Percentiles rank a stretch among this genome's conserved stretches.
Conservation (phyloP, 176 grass and related monocot species). For the Panicum miliaceum region DNA sequence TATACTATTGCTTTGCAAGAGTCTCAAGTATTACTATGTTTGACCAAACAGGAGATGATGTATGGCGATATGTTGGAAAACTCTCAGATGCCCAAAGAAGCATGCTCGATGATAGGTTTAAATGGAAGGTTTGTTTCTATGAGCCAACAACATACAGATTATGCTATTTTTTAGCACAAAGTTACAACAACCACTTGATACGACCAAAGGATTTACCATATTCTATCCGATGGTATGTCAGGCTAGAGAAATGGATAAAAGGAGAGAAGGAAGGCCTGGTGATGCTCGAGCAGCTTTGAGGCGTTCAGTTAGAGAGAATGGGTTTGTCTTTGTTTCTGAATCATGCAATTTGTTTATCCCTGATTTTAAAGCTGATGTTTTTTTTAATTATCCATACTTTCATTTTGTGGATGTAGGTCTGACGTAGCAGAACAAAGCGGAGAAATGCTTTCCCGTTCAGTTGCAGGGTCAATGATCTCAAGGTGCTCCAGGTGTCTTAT, state of each 20-base stretch:
- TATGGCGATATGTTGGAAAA: slow-evolving; percentile 98
- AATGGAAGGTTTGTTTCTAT: slow-evolving; percentile 88
- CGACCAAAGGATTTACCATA: not conserved
- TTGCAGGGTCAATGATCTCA: slow-evolving; percentile 65
- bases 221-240: slow-evolving; percentile 47
- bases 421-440: slow-evolving; percentile 86
- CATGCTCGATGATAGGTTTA: slow-evolving; percentile 99
- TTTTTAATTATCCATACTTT: slow-evolving; percentile 22
- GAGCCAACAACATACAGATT: not conserved
- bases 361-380: not conserved
- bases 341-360: not conserved
- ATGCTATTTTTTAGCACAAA: slow-evolving; percentile 23
- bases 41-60: slow-evolving; percentile 79
- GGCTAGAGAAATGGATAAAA: slow-evolving; percentile 99
- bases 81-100: slow-evolving; percentile 99
- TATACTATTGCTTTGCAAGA: slow-evolving; percentile 23
- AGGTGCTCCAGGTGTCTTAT: slow-evolving; percentile 56
- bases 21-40: slow-evolving; percentile 24
- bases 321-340: slow-evolving; percentile 50
- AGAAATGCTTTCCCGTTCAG: slow-evolving; percentile 67
- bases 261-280: slow-evolving; percentile 92
- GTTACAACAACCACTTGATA: not conserved
- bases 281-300: slow-evolving; percentile 93
- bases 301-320: slow-evolving; percentile 94
- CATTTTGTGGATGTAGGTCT: slow-evolving; percentile 51